phyloP scores from a whole-genome alignment of 352 stramenopile species.

The Pythium scleroteichum region DNA sequence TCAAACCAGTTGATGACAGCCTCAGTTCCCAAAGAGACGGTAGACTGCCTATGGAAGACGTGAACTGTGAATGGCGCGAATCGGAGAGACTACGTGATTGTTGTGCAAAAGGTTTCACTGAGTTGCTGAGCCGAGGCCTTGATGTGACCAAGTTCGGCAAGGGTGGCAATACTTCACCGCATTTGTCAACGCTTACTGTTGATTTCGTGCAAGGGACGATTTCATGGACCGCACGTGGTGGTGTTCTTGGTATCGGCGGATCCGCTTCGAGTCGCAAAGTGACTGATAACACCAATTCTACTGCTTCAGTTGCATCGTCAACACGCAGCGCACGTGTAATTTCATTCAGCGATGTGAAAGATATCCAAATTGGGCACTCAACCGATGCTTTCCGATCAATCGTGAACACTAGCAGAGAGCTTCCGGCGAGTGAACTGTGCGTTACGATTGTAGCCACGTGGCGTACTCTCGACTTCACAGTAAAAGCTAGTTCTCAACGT shows the following conservation, averaged over 20 bases:
- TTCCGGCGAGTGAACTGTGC: conserved; percentile 40
- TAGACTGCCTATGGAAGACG: neutral
- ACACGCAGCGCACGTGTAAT: conserved; percentile 31
- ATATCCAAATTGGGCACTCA: conserved; percentile 51
- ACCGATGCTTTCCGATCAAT: conserved; percentile 47
- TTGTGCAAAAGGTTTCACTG: conserved; percentile 56
- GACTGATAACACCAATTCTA: conserved; percentile 12
- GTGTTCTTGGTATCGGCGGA: conserved; percentile 18
- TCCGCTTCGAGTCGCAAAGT: conserved; percentile 15
- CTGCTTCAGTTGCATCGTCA: neutral
- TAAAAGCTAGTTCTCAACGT: conserved; percentile 48
- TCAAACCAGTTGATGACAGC: neutral
- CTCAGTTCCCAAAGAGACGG: conserved; percentile 10
- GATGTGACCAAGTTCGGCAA: conserved; percentile 65
- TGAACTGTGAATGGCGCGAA: conserved; percentile 27
- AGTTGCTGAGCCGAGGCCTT: conserved; percentile 62
- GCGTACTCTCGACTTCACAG: conserved; percentile 64
- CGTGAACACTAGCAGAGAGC: conserved; percentile 28
- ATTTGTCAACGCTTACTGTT: conserved; percentile 44
- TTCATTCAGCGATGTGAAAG: conserved; percentile 47
- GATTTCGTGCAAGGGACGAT: conserved; percentile 50
- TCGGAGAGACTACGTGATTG: conserved; percentile 48
- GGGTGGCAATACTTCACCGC: conserved; percentile 41
- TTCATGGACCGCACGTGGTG: conserved; percentile 50
- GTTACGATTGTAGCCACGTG: conserved; percentile 61